Conservation (phyloP, 257 asterid species). For the Fraxinus cuspidata region DNA sequence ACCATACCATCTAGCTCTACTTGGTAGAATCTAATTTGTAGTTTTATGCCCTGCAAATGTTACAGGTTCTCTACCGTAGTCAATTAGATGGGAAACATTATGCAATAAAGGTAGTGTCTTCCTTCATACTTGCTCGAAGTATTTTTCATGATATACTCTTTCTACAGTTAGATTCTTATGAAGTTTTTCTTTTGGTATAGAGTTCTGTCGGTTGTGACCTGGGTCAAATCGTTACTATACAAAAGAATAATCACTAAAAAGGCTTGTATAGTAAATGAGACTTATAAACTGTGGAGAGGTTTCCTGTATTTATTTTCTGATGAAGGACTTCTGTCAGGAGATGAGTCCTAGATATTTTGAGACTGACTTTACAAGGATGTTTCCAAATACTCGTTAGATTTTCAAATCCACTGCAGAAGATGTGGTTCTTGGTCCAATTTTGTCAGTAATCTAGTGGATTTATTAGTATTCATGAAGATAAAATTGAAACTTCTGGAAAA, state of each 20-base stretch:
- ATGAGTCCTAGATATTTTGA: background rate
- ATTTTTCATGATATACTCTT: background rate
- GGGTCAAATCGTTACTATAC: background rate
- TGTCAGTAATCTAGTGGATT: background rate
- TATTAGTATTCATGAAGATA: conserved; percentile 18
- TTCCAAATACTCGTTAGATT: conserved; percentile 2
- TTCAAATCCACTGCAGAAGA: conserved; percentile 8
- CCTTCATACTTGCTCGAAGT: conserved; percentile 22
- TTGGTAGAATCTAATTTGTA: conserved; percentile 21
- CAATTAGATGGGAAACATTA: conserved; percentile 71
- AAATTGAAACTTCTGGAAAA: background rate
- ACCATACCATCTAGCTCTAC: conserved; percentile 10
- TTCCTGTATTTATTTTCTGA: conserved; percentile 4
- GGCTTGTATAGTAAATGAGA: too few species aligned
- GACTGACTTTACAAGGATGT: background rate
- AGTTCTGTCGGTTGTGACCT: background rate
- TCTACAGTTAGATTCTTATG: background rate
- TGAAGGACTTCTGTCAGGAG: background rate
- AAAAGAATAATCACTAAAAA: conserved; percentile 6
- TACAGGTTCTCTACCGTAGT: conserved; percentile 87
- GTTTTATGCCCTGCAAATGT: conserved; percentile 32
- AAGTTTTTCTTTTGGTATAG: background rate
- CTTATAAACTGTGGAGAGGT: background rate
- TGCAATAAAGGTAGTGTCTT: conserved; percentile 77
- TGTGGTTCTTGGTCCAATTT: conserved; percentile 5